These are phyloP conservation scores for Pouteria campechiana DNA, from an alignment of 179 eudicot species.

Conservation along the genomic window DNA sequence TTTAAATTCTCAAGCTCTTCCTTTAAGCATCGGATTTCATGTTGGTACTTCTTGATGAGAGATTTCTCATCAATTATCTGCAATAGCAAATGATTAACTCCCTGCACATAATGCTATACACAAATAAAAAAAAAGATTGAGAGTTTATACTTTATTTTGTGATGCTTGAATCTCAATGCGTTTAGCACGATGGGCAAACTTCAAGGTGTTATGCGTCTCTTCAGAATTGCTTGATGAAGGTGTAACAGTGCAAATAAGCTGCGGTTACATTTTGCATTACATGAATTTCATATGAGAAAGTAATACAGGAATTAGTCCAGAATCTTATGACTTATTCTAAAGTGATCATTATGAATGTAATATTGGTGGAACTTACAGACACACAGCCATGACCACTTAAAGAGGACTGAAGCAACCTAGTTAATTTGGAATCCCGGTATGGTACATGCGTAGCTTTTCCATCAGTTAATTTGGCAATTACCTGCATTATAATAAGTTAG, in stretches of 20 bases:
- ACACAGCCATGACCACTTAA: conserved; percentile 98
- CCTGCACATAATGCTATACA: conserved; percentile 1
- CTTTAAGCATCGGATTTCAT: conserved; percentile 84
- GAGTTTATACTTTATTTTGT: conserved; percentile 69
- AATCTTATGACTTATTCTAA: neutral
- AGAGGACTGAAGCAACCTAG: conserved; percentile 97
- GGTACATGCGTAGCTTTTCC: conserved; percentile 87
- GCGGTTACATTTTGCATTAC: conserved; percentile 11
- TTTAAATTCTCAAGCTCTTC: conserved; percentile 91
- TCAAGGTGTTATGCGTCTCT: conserved; percentile 95
- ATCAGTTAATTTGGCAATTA: conserved; percentile 92
- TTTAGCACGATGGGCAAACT: conserved; percentile 99
- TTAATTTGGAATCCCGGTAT: conserved; percentile 91
- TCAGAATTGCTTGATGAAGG: conserved; percentile 96
- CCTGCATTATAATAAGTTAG: too few species aligned
- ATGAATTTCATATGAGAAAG: neutral
- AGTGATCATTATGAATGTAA: too few species aligned
- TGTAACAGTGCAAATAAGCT: conserved; percentile 97
- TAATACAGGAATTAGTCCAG: neutral
- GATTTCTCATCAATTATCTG: conserved; percentile 99
- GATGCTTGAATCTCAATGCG: conserved; percentile 95
- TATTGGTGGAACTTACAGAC: conserved; percentile 50
- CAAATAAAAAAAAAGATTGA: conserved; percentile 2
- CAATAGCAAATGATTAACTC: conserved; percentile 10
- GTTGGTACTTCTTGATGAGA: conserved; percentile 96